Evolutionary conservation across 2,329 filamentous ascomycete species (phyloP).

Genomic region (Calonectria multiphialidica): DNA sequence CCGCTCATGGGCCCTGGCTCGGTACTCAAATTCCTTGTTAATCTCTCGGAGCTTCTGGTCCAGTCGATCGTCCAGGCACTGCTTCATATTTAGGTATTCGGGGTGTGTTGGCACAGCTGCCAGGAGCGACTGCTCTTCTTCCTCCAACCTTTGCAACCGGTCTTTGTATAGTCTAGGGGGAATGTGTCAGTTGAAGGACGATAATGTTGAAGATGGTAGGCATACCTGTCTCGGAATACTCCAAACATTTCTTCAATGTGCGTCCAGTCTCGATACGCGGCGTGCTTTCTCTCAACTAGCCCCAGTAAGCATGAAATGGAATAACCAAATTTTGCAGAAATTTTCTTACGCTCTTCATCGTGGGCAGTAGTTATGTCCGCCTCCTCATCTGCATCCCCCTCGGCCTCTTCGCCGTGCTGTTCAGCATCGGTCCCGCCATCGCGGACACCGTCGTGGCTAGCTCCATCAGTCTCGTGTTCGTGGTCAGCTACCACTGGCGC

Average conservation of each 20-base stretch:
- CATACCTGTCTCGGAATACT: slow-evolving; percentile 82
- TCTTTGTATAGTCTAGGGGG: slow-evolving; percentile 83
- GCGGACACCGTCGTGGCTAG: slow-evolving; percentile 47
- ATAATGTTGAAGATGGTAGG: slow-evolving; percentile 20
- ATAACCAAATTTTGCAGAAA: slow-evolving; percentile 9
- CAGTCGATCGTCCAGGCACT: slow-evolving; percentile 85
- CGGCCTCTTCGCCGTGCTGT: slow-evolving; percentile 65
- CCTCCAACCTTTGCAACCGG: slow-evolving; percentile 83
- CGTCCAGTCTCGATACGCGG: slow-evolving; percentile 82
- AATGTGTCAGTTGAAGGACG: slow-evolving; percentile 34
- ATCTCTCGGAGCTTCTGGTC: slow-evolving; percentile 85
- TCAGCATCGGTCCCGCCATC: slow-evolving; percentile 57
- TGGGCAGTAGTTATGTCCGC: slow-evolving; percentile 69
- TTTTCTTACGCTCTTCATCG: slow-evolving; percentile 71
- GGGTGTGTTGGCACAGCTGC: slow-evolving; percentile 81
- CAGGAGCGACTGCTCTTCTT: slow-evolving; percentile 72
- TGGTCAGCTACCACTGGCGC: slow-evolving; percentile 43
- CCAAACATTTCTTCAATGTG: slow-evolving; percentile 91
- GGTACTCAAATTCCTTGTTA: slow-evolving; percentile 79
- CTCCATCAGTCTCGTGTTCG: slow-evolving; percentile 49
- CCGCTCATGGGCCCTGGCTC: slow-evolving; percentile 78
- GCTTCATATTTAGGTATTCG: slow-evolving; percentile 90
- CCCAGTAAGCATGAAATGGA: slow-evolving; percentile 35
- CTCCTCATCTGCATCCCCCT: slow-evolving; percentile 71
- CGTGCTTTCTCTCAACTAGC: slow-evolving; percentile 81